These are phyloP conservation scores for Yamadazyma triangularis DNA, from an alignment of 1,139 yeast species.

Conservation along the genomic window DNA sequence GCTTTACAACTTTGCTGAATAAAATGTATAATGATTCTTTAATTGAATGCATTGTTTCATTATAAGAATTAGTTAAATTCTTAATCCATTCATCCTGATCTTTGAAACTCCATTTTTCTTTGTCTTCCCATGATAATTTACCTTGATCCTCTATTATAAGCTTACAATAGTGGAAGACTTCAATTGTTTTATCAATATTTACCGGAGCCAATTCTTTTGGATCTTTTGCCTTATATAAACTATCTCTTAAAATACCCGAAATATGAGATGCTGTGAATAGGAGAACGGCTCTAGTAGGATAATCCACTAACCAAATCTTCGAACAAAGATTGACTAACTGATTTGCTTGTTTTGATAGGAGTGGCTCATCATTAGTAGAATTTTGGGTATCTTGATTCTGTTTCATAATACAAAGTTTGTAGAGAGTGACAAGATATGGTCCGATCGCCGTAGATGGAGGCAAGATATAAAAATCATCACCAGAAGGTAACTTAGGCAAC, in stretches of 20 bases:
- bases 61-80: conserved; percentile 45
- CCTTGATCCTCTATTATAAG: conserved; percentile 29
- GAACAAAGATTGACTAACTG: conserved; percentile 44
- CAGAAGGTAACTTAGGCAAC: conserved; percentile 27
- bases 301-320: conserved; percentile 58
- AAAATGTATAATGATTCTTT: conserved; percentile 42
- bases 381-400: conserved; percentile 9
- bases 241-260: conserved; percentile 32
- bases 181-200: conserved; percentile 22
- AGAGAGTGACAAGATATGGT: conserved; percentile 24
- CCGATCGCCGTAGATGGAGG: conserved; percentile 33
- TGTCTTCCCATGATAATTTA: conserved; percentile 32
- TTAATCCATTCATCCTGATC: conserved; percentile 53
- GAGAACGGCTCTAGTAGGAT: conserved; percentile 48
- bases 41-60: conserved; percentile 44
- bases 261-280: conserved; percentile 52
- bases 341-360: conserved; percentile 35
- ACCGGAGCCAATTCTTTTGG: conserved; percentile 27
- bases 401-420: conserved; percentile 24
- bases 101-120: conserved; percentile 38
- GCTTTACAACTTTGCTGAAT: conserved; percentile 46
- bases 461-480: conserved; percentile 36
- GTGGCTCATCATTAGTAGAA: conserved; percentile 15
- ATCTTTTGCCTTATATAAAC: conserved; percentile 18
- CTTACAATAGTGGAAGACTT: conserved; percentile 26